These are phyloP conservation scores for Russula griseocarnosa DNA, from an alignment of 768 basidiomycete genomes.

Conservation along the genomic window DNA sequence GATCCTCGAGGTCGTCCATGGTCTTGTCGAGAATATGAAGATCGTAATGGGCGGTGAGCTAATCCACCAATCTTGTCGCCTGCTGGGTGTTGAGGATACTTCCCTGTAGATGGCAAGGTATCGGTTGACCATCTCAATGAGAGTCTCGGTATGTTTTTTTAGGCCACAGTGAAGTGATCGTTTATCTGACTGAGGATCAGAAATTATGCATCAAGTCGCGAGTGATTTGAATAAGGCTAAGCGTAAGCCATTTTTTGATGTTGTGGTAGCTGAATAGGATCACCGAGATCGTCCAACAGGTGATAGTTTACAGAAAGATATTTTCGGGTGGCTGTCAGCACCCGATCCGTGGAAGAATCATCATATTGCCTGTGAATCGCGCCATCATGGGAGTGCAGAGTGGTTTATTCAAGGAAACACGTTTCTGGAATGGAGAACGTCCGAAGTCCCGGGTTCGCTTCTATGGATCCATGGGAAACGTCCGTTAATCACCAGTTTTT, in stretches of 20 bases:
- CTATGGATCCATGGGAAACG: neutral
- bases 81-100: neutral
- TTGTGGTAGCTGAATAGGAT: neutral
- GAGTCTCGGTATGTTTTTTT: neutral
- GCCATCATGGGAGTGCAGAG: neutral
- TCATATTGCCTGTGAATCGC: neutral
- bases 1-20: neutral
- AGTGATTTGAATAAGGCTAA: neutral
- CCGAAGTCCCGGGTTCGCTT: neutral
- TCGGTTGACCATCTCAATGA: neutral
- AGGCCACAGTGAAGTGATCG: neutral
- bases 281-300: neutral
- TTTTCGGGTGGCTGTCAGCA: neutral
- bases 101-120: neutral
- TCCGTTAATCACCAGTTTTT: neutral
- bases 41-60: neutral
- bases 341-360: neutral
- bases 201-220: neutral
- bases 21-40: neutral
- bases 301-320: neutral
- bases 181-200: neutral
- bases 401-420: neutral
- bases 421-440: neutral
- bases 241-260: neutral
- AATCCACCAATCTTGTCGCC: neutral